Evolutionary conservation across 208 protist species (phyloP).

Genomic region (Leptomonas seymouri): DNA sequence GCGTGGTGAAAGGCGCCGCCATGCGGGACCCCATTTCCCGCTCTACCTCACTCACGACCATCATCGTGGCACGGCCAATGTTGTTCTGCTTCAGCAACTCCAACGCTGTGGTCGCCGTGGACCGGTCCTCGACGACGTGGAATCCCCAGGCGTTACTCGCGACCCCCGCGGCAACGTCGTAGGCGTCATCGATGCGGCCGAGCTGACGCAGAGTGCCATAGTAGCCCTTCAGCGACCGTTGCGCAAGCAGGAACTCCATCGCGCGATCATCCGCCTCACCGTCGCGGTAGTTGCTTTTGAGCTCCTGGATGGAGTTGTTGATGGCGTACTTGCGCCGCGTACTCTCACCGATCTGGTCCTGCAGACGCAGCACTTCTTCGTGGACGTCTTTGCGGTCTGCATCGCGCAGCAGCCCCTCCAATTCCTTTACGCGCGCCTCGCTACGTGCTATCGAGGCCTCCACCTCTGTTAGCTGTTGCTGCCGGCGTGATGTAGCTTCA

Average conservation of each 20-base stretch:
- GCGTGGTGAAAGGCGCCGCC: conserved; percentile 49
- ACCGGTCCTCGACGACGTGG: conserved; percentile 98
- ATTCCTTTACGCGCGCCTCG: conserved; percentile 43
- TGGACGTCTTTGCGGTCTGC: conserved; percentile 50
- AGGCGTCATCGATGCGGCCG: conserved; percentile 96
- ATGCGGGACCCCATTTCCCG: conserved; percentile 57
- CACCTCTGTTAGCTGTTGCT: conserved; percentile 44
- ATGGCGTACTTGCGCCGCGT: conserved; percentile 77
- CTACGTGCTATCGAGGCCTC: conserved; percentile 30
- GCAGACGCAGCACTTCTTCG: conserved; percentile 67
- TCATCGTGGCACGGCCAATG: conserved; percentile 97
- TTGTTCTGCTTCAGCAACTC: conserved; percentile 93
- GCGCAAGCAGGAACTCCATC: conserved; percentile 85
- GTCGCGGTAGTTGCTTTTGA: conserved; percentile 79
- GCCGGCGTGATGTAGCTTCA: conserved; percentile 26
- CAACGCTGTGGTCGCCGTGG: conserved; percentile 91
- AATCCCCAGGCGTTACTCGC: conserved; percentile 95
- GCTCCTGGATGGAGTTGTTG: conserved; percentile 81
- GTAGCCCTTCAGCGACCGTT: conserved; percentile 89
- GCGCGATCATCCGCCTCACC: conserved; percentile 86
- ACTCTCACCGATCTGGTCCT: conserved; percentile 69
- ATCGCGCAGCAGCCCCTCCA: conserved; percentile 53
- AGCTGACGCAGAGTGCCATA: conserved; percentile 98
- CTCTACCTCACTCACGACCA: conserved; percentile 96
- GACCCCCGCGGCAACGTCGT: conserved; percentile 98